A percentile compares a stretch with the other conserved stretches of the same genome.
phyloP scores from a whole-genome alignment of 2,329 filamentous ascomycete species.

The Chalara sp. region DNA sequence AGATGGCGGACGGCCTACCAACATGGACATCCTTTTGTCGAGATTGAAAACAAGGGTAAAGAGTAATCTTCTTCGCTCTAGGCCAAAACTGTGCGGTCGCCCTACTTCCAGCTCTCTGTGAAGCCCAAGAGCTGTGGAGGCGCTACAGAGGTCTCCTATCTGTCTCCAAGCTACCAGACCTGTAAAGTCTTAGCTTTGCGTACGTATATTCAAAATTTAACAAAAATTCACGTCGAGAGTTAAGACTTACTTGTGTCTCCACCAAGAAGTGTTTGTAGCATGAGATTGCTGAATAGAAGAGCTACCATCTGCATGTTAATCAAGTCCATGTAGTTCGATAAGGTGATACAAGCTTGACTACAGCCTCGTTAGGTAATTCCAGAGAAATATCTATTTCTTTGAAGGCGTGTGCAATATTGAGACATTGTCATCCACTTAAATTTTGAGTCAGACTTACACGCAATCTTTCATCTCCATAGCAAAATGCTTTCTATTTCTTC shows the following conservation, averaged over 20 bases:
- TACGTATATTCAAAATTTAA: background rate
- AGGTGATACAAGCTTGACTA: slow-evolving; percentile 28
- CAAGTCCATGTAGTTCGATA: slow-evolving; percentile 28
- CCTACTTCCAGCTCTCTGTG: slow-evolving; percentile 18
- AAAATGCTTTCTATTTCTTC: slow-evolving; percentile 19
- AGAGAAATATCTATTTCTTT: no score
- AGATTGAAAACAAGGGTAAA: slow-evolving; percentile 33
- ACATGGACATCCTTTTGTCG: slow-evolving; percentile 45
- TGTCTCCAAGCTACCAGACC: slow-evolving; percentile 32
- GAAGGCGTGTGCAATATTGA: no score
- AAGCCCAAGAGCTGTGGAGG: slow-evolving; percentile 21
- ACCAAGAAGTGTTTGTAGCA: slow-evolving; percentile 31
- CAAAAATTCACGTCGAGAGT: background rate
- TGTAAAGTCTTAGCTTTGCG: slow-evolving; percentile 5
- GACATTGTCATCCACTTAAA: no score
- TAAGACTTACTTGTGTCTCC: slow-evolving; percentile 35
- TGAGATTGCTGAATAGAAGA: slow-evolving; percentile 28
- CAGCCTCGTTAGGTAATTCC: no score
- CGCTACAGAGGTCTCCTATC: slow-evolving; percentile 31
- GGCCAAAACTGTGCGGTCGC: slow-evolving; percentile 22
- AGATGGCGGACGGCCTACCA: slow-evolving; percentile 48
- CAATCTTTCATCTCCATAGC: slow-evolving; percentile 25
- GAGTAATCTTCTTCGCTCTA: slow-evolving; percentile 29
- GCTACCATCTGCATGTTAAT: slow-evolving; percentile 34
- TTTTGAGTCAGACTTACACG: slow-evolving; percentile 3